Percentiles rank a stretch among this genome's conserved stretches.
phyloP scores from a whole-genome alignment of 2,329 filamentous ascomycete species.

The Amauroascus niger region DNA sequence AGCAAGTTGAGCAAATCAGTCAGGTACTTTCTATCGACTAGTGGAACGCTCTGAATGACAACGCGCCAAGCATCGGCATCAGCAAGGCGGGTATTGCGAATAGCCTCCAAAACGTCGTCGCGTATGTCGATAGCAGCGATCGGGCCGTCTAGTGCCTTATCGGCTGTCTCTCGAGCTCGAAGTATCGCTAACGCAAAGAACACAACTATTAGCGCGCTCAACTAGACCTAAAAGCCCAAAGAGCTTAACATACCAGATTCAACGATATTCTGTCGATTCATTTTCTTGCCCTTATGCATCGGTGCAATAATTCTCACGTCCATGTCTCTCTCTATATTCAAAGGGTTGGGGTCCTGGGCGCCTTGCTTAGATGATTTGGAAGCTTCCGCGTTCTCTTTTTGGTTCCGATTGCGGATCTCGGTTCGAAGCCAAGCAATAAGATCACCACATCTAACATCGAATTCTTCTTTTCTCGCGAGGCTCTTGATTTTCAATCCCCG shows the following conservation, averaged over 20 bases:
- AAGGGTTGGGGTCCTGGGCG: slow-evolving; percentile 28
- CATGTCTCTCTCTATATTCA: slow-evolving; percentile 45
- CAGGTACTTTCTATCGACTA: slow-evolving; percentile 71
- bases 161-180: slow-evolving; percentile 52
- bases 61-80: slow-evolving; percentile 77
- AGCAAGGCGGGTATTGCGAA: slow-evolving; percentile 63
- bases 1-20: slow-evolving; percentile 73
- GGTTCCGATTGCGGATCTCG: slow-evolving; percentile 71
- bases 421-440: slow-evolving; percentile 69
- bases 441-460: slow-evolving; percentile 63
- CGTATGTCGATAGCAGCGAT: slow-evolving; percentile 82
- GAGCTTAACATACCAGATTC: slow-evolving; percentile 56
- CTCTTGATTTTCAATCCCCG: slow-evolving; percentile 65
- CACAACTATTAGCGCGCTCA: slow-evolving; percentile 12
- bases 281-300: slow-evolving; percentile 80
- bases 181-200: slow-evolving; percentile 38
- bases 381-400: slow-evolving; percentile 43
- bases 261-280: slow-evolving; percentile 75
- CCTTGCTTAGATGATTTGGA: slow-evolving; percentile 32
- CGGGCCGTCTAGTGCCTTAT: slow-evolving; percentile 64
- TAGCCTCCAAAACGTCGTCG: slow-evolving; percentile 68
- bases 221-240: background rate
- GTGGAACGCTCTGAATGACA: slow-evolving; percentile 66
- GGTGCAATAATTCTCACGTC: slow-evolving; percentile 79
- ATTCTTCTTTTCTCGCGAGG: slow-evolving; percentile 68